Evolutionary conservation across 2,329 filamentous ascomycete species (phyloP).

Genomic region (Balansia obtecta): DNA sequence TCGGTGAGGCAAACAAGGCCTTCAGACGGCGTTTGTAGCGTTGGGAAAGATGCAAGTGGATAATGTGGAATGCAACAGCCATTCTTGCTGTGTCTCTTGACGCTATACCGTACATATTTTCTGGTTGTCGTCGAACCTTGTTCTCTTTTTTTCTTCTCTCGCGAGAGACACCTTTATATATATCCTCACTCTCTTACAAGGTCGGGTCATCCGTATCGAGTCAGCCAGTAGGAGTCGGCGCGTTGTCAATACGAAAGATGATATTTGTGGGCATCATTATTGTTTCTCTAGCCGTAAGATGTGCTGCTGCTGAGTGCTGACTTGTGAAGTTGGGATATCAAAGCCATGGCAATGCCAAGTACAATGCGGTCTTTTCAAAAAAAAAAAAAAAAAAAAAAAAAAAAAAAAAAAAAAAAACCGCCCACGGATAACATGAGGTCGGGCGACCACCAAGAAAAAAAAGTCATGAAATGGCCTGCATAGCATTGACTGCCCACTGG

Average conservation of each 20-base stretch:
- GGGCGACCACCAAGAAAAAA: background rate
- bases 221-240: background rate
- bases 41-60: too few relatives aligned
- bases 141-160: background rate
- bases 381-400: too few relatives aligned
- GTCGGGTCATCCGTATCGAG: background rate
- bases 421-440: too few relatives aligned
- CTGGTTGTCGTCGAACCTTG: background rate
- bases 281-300: background rate
- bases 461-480: slow-evolving; percentile 24
- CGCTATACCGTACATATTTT: background rate
- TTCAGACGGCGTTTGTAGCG: background rate
- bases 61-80: too few relatives aligned
- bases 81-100: background rate
- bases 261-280: background rate
- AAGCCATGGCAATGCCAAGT: background rate
- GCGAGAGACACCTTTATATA: background rate
- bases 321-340: background rate
- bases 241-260: background rate
- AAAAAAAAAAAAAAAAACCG: too few relatives aligned
- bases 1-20: background rate
- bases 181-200: background rate
- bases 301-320: background rate
- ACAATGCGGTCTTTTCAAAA: background rate
- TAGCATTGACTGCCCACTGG: slow-evolving; percentile 71